phyloP scores from a whole-genome alignment of 805 yeast genomes.

The Candida wancherniae region DNA sequence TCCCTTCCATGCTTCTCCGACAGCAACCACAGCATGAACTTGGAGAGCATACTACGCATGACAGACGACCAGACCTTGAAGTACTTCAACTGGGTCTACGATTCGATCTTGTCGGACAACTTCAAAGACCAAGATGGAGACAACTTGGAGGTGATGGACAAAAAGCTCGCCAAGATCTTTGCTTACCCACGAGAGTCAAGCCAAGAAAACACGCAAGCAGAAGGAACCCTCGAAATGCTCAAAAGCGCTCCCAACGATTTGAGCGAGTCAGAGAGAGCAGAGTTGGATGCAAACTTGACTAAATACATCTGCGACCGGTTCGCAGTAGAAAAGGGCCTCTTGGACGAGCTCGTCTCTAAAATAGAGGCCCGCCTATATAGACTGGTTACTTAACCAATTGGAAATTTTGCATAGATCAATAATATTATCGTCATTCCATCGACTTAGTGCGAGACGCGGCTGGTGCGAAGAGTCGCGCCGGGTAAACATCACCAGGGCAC shows the following conservation, averaged over 20 bases:
- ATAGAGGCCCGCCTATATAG: too few species aligned
- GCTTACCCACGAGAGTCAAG: slow-evolving; percentile 4
- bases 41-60: slow-evolving; percentile 43
- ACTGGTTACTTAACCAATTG: too few species aligned
- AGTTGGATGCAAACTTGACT: slow-evolving; percentile 3
- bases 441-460: too few species aligned
- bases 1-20: slow-evolving; percentile 9
- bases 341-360: slow-evolving; percentile 2
- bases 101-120: slow-evolving; percentile 23
- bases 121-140: slow-evolving; percentile 15
- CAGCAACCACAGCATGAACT: slow-evolving; percentile 11
- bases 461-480: too few species aligned
- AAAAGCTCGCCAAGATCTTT: slow-evolving; percentile 31
- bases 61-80: slow-evolving; percentile 38
- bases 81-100: slow-evolving; percentile 50
- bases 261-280: slow-evolving; percentile 1
- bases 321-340: slow-evolving; percentile 1
- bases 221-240: slow-evolving; percentile 1
- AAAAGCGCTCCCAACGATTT: slow-evolving; percentile 5
- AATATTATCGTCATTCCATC: too few species aligned
- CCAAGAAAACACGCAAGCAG: neutral
- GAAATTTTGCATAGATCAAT: too few species aligned
- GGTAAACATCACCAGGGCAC: too few species aligned
- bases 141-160: slow-evolving; percentile 23
- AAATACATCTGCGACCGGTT: neutral